Conservation (phyloP, 2,329 filamentous ascomycete genomes). For the Arthrobotrys entomopaga region DNA sequence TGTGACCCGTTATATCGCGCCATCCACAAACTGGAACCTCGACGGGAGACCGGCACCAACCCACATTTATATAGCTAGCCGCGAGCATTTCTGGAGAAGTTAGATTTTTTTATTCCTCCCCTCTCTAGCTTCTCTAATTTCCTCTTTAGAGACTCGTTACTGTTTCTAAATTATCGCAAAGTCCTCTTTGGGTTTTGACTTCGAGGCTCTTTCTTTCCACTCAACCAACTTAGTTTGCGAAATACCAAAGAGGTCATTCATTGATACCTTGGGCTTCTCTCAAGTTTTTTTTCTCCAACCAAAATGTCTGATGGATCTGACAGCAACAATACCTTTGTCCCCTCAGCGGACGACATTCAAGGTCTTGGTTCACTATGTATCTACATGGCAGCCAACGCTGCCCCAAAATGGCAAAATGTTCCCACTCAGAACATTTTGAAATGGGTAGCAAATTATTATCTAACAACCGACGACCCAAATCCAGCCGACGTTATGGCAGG, state of each 20-base stretch:
- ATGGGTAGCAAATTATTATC: slow-evolving; percentile 43
- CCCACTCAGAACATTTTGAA: slow-evolving; percentile 23
- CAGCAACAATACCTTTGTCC: slow-evolving; percentile 33
- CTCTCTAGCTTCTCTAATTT: slow-evolving; percentile 25
- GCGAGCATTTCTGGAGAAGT: slow-evolving; percentile 28
- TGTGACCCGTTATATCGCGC: slow-evolving; percentile 45
- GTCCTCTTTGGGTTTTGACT: slow-evolving; percentile 7
- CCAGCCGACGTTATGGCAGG: slow-evolving; percentile 37
- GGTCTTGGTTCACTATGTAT: slow-evolving; percentile 42
- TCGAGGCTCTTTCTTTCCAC: background rate
- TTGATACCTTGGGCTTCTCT: background rate
- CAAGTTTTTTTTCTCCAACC: background rate
- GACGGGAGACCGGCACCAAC: slow-evolving; percentile 28
- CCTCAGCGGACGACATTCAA: slow-evolving; percentile 26
- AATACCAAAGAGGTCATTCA: background rate
- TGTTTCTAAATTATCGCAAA: background rate
- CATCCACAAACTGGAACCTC: slow-evolving; percentile 40
- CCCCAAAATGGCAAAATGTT: slow-evolving; percentile 34
- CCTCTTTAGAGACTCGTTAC: slow-evolving; percentile 15
- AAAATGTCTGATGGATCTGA: slow-evolving; percentile 30
- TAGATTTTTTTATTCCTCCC: slow-evolving; percentile 5
- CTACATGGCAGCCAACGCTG: slow-evolving; percentile 46
- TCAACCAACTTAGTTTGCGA: background rate
- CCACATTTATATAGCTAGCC: slow-evolving; percentile 55
- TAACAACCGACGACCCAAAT: slow-evolving; percentile 36